These are phyloP conservation scores for Barnettozyma wickerhamii DNA, from an alignment of 805 yeast species.

Conservation along the genomic window DNA sequence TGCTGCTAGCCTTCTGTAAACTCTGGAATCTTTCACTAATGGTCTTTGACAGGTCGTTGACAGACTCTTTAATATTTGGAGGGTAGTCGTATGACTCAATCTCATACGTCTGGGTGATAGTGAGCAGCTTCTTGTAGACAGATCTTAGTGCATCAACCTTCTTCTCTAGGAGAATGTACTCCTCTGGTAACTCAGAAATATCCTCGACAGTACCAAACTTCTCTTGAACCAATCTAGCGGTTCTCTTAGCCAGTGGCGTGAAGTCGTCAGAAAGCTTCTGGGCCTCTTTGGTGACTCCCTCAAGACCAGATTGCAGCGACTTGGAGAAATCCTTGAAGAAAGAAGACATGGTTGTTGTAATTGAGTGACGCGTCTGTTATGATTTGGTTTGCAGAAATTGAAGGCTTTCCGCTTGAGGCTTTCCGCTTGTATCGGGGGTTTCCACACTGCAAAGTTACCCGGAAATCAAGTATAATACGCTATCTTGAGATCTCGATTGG, in stretches of 20 bases:
- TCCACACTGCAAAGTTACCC: too few relatives aligned
- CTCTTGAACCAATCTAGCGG: slow-evolving; percentile 76
- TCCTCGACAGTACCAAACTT: slow-evolving; percentile 76
- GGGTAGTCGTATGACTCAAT: slow-evolving; percentile 81
- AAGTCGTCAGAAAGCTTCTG: slow-evolving; percentile 47
- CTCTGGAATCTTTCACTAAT: slow-evolving; percentile 53
- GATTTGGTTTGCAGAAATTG: too few relatives aligned
- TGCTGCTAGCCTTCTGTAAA: slow-evolving; percentile 58
- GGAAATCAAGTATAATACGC: too few relatives aligned
- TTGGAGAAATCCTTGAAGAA: slow-evolving; percentile 29
- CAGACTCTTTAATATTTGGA: slow-evolving; percentile 67
- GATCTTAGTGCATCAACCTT: slow-evolving; percentile 53
- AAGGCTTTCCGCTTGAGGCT: too few relatives aligned
- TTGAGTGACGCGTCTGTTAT: too few relatives aligned
- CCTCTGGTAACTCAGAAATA: slow-evolving; percentile 80
- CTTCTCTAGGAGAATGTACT: slow-evolving; percentile 69
- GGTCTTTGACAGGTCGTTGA: slow-evolving; percentile 55
- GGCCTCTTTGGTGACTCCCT: slow-evolving; percentile 34
- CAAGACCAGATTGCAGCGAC: slow-evolving; percentile 24
- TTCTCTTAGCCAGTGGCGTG: slow-evolving; percentile 76
- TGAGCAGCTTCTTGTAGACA: slow-evolving; percentile 7
- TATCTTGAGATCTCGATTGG: too few relatives aligned
- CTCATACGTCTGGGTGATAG: slow-evolving; percentile 59
- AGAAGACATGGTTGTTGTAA: slow-evolving; percentile 10
- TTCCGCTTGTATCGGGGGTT: too few relatives aligned